phyloP scores from a whole-genome alignment of 2,329 filamentous ascomycete genomes.

The Neonectria magnoliae region DNA sequence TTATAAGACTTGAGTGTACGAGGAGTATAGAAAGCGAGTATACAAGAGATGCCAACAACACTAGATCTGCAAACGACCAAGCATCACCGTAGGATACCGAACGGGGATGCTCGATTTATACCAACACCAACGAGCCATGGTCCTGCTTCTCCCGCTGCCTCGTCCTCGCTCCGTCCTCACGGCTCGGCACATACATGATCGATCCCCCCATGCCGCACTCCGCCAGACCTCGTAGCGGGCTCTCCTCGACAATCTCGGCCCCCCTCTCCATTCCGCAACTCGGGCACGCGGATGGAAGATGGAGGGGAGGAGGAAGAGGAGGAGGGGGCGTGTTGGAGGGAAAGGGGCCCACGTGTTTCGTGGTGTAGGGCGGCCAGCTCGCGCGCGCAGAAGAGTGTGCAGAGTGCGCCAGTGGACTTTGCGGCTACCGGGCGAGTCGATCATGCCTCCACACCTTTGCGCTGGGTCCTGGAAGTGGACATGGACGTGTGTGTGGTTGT shows the following conservation, averaged over 20 bases:
- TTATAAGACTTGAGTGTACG: neutral
- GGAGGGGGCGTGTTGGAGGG: conserved; percentile 8
- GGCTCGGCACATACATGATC: conserved; percentile 4
- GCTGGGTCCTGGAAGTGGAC: neutral
- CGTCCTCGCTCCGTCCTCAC: conserved; percentile 18
- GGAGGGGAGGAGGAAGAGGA: neutral
- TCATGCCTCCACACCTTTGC: neutral
- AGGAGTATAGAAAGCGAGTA: neutral
- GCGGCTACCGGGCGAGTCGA: neutral
- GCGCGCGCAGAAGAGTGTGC: conserved; percentile 2
- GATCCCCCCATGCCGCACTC: conserved; percentile 2
- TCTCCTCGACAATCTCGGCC: neutral
- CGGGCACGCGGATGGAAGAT: conserved; percentile 4
- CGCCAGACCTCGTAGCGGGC: neutral
- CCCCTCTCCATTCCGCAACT: conserved; percentile 8
- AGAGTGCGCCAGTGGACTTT: neutral
- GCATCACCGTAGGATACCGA: conserved; percentile 11
- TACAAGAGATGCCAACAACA: neutral
- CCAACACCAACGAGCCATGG: neutral
- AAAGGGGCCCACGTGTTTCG: conserved; percentile 6
- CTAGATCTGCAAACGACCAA: conserved; percentile 12
- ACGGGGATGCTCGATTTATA: conserved; percentile 23
- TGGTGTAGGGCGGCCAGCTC: neutral
- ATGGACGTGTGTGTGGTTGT: neutral
- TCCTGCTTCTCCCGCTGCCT: neutral